These are phyloP conservation scores for Solanum lycopersicoides DNA, from an alignment of 257 asterid species.

Conservation along the genomic window DNA sequence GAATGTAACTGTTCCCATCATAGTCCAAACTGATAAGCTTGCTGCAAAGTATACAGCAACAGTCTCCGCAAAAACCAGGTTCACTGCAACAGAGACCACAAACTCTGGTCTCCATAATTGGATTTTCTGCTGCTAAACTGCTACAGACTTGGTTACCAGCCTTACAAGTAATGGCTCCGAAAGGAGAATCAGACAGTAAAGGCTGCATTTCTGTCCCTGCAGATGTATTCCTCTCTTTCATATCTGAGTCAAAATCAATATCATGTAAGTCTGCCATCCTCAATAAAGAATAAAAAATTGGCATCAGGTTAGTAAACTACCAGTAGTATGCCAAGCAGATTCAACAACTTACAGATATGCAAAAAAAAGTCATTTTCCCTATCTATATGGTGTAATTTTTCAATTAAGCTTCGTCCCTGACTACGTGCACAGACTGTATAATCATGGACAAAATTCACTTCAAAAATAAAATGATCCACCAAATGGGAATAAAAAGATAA, in stretches of 20 bases:
- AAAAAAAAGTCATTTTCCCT: neutral
- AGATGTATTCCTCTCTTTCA: conserved; percentile 4
- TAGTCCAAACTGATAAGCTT: conserved; percentile 22
- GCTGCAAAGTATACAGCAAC: conserved; percentile 77
- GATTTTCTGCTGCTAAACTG: conserved; percentile 28
- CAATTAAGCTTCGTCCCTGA: neutral
- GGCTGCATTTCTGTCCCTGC: neutral
- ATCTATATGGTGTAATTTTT: neutral
- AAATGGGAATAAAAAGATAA: neutral
- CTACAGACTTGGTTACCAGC: conserved; percentile 47
- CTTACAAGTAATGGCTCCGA: conserved; percentile 27
- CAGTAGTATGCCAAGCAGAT: neutral
- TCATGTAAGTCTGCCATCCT: neutral
- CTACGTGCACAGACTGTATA: neutral
- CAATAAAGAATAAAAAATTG: neutral
- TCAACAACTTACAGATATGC: neutral
- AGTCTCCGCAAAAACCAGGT: conserved; percentile 63
- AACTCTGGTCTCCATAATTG: conserved; percentile 26
- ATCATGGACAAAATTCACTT: neutral
- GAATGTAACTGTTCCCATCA: conserved; percentile 33
- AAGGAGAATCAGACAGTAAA: conserved; percentile 1
- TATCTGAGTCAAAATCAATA: neutral
- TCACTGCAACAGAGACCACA: conserved; percentile 71
- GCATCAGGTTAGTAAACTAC: neutral
- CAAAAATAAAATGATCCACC: neutral